phyloP scores from a whole-genome alignment of 805 yeast genomes.

The Kazachstania taianensis region DNA sequence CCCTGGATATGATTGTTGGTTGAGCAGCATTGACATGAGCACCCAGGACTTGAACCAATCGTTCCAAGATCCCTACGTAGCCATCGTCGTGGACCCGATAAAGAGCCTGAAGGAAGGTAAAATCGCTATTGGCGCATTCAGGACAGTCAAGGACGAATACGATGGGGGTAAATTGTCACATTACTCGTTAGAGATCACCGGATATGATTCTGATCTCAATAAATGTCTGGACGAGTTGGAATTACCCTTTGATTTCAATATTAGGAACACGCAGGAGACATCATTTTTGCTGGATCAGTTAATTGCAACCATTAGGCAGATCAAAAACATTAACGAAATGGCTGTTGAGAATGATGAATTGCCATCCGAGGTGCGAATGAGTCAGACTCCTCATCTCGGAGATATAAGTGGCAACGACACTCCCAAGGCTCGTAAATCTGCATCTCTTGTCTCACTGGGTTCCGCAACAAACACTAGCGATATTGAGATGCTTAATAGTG shows the following conservation, averaged over 20 bases:
- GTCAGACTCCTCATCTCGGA: background rate
- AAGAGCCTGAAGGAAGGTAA: conserved; percentile 50
- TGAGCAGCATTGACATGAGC: conserved; percentile 84
- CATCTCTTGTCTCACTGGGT: conserved; percentile 12
- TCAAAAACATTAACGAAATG: conserved; percentile 13
- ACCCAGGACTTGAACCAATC: conserved; percentile 79
- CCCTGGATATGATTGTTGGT: conserved; percentile 97
- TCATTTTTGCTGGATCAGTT: conserved; percentile 10
- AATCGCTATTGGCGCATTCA: conserved; percentile 81
- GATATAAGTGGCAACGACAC: background rate
- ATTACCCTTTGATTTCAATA: conserved; percentile 6
- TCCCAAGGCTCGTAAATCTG: conserved; percentile 6
- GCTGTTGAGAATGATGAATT: background rate
- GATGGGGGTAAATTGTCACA: conserved; percentile 6
- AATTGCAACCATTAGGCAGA: conserved; percentile 19
- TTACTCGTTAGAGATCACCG: conserved; percentile 16
- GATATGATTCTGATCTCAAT: conserved; percentile 18
- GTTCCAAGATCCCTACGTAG: conserved; percentile 86
- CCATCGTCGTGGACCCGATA: conserved; percentile 79
- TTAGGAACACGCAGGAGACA: background rate
- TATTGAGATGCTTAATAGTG: conserved; percentile 19
- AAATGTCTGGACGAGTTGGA: conserved; percentile 7
- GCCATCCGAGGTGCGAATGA: too few species aligned
- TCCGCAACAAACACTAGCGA: conserved; percentile 12
- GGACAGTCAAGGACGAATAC: conserved; percentile 45